A percentile compares a stretch with the other conserved stretches of the same genome.
Conservation (phyloP, 768 basidiomycete species). For the Tylopilus felleus region DNA sequence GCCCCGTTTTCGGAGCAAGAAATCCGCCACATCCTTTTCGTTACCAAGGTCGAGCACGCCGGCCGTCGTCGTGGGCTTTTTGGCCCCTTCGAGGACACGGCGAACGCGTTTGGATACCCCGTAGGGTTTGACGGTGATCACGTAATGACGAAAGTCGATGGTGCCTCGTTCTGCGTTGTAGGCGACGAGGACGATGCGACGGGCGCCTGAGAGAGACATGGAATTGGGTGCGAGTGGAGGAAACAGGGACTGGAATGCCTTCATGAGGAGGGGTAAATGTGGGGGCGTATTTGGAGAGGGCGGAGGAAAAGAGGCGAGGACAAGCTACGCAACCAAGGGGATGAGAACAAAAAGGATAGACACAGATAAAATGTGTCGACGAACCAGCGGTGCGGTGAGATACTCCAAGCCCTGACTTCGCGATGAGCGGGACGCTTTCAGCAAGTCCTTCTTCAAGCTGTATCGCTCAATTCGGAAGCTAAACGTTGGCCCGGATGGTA, state of each 20-base stretch:
- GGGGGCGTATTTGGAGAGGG: slow-evolving; percentile 72
- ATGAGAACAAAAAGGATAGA: background rate
- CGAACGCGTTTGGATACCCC: slow-evolving; percentile 92
- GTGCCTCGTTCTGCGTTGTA: slow-evolving; percentile 86
- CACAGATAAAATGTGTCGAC: slow-evolving; percentile 25
- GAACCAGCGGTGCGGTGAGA: slow-evolving; percentile 84
- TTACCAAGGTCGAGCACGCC: slow-evolving; percentile 76
- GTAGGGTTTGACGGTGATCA: slow-evolving; percentile 93
- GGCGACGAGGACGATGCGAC: slow-evolving; percentile 88
- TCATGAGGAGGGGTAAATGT: slow-evolving; percentile 88
- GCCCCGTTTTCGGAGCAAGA: slow-evolving; percentile 71
- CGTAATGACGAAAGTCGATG: slow-evolving; percentile 89
- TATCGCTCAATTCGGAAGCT: slow-evolving; percentile 93
- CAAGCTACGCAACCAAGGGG: slow-evolving; percentile 47
- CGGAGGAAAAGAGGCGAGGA: slow-evolving; percentile 82
- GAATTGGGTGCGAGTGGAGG: slow-evolving; percentile 85
- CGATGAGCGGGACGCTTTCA: slow-evolving; percentile 61
- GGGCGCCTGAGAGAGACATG: slow-evolving; percentile 81
- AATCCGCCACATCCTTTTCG: slow-evolving; percentile 95
- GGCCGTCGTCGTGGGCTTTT: slow-evolving; percentile 29
- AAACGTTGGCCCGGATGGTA: slow-evolving; percentile 89
- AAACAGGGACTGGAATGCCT: slow-evolving; percentile 94
- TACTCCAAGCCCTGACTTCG: slow-evolving; percentile 85
- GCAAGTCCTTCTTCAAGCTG: slow-evolving; percentile 82
- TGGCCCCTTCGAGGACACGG: slow-evolving; percentile 69